phyloP scores from a whole-genome alignment of 2,329 filamentous ascomycete species.

The Epichloe gansuensis region DNA sequence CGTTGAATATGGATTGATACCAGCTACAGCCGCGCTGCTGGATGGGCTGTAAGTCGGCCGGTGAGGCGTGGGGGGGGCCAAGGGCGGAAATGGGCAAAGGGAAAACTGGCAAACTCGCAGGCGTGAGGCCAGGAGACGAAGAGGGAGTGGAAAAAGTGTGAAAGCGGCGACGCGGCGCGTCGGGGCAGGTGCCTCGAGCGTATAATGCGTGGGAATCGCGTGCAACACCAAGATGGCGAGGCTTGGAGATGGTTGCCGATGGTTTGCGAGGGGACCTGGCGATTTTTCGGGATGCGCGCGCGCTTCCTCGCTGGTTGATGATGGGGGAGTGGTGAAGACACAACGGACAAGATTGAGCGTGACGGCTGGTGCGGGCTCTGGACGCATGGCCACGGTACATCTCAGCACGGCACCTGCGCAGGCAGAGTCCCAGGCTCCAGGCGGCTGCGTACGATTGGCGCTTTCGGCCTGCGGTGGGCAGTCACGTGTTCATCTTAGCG shows the following conservation, averaged over 20 bases:
- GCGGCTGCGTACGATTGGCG: constrained; percentile 7
- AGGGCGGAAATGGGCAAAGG: constrained; percentile 4
- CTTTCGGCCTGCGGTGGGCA: constrained; percentile 5
- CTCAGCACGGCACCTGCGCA: constrained; percentile 28
- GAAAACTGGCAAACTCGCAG: constrained; percentile 6
- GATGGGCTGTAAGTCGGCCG: constrained; percentile 3
- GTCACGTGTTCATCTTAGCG: neutral
- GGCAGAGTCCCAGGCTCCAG: constrained; percentile 15
- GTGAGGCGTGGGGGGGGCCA: constrained; percentile 11
- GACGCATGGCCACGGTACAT: constrained; percentile 27
- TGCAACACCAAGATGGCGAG: constrained; percentile 39
- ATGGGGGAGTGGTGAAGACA: constrained; percentile 41
- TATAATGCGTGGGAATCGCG: constrained; percentile 39
- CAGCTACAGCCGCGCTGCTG: constrained; percentile 5
- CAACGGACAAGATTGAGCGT: constrained; percentile 37
- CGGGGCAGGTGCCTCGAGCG: constrained; percentile 27
- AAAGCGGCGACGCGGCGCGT: constrained; percentile 28
- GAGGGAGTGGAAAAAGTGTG: constrained; percentile 28
- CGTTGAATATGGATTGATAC: constrained; percentile 11
- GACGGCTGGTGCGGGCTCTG: constrained; percentile 32
- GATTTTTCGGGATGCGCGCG: constrained; percentile 50
- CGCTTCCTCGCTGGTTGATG: constrained; percentile 31
- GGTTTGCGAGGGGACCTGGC: constrained; percentile 44
- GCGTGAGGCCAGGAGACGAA: constrained; percentile 6
- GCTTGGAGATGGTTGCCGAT: constrained; percentile 45